phyloP scores from a whole-genome alignment of 2,329 filamentous ascomycete species.

The Rutstroemia sp. region DNA sequence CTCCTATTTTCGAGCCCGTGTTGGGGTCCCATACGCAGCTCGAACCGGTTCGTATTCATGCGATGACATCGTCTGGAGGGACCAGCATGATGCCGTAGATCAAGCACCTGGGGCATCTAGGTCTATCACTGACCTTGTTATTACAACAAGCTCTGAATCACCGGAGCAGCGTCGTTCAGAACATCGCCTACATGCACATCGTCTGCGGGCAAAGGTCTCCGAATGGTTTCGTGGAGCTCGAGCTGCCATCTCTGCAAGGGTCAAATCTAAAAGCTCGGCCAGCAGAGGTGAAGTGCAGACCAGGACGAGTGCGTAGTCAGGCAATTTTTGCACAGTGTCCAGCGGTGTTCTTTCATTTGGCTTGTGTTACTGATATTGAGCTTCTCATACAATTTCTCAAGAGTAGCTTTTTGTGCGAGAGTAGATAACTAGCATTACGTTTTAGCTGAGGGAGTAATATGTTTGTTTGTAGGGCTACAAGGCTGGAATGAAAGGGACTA shows the following conservation, averaged over 20 bases:
- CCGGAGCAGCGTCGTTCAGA: slow-evolving; percentile 13
- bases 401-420: background rate
- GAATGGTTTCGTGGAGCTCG: slow-evolving; percentile 24
- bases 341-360: background rate
- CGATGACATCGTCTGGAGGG: slow-evolving; percentile 25
- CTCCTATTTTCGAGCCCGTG: slow-evolving; percentile 22
- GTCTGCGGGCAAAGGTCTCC: slow-evolving; percentile 21
- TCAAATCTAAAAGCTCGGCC: slow-evolving; percentile 15
- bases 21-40: slow-evolving; percentile 21
- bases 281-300: background rate
- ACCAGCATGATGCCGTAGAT: slow-evolving; percentile 9
- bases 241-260: slow-evolving; percentile 19
- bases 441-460: background rate
- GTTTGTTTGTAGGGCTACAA: slow-evolving; percentile 2
- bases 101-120: slow-evolving; percentile 10
- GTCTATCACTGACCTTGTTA: slow-evolving; percentile 20
- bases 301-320: background rate
- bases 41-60: slow-evolving; percentile 22
- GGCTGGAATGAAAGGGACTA: background rate
- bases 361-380: background rate
- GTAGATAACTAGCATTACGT: background rate
- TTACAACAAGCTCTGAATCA: slow-evolving; percentile 10
- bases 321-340: background rate
- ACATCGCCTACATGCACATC: slow-evolving; percentile 14
- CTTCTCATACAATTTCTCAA: slow-evolving; percentile 1